Base-by-base conservation (phyloP, 2,329 filamentous ascomycete species). In the Paecilomyces variotii region DNA sequence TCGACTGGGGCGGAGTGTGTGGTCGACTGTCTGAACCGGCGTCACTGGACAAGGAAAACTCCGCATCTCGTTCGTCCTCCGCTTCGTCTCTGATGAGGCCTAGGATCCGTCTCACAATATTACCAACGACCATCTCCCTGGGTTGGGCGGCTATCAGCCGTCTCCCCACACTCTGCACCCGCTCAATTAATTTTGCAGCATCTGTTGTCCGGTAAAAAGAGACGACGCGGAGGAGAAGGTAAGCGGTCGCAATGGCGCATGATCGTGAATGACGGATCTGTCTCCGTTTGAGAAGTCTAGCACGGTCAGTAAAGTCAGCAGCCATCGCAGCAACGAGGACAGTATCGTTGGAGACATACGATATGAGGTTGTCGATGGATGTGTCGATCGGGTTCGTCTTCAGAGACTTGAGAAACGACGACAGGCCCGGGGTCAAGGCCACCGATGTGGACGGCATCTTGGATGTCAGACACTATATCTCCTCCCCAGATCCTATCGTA, bases 11-110 rank as follows among this genome's bases (percentile, higher is more conserved):
- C 9, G 76, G 74, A 7, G 76, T 77, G 56, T 76, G 72, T 25
- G 74, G 77, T 62, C 74, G 78, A 67, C 73, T 79, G 68, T 85
- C 82, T 57, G 81, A 81, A 35, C 80, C 80, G 7, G 82, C 80
- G 65, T 90, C 87, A 70, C 83, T 87, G 35, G 73, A 74, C 57
- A 80, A 70, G 55, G 75, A 76, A 59, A 87, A 78, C 49, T 82
- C 83, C 54, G 77, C 86, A 60, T 89, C 89, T 59, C 87, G 80
- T 65, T 91, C 88, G 67, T 95, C 90, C 66, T 90, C 87, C 45
- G 90, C 89, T 69, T 97, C 92, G 69, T 97, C 92, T 56, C 94
- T 86, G 63, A 99, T 94, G 63, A 99, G 82, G 51, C 91, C 90
- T 39, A 99, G 79, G 2, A 97, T 89, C 62, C 94, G 87, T 61